These are phyloP conservation scores for Ilex asprella DNA, from an alignment of 257 asterid species.

Conservation along the genomic window DNA sequence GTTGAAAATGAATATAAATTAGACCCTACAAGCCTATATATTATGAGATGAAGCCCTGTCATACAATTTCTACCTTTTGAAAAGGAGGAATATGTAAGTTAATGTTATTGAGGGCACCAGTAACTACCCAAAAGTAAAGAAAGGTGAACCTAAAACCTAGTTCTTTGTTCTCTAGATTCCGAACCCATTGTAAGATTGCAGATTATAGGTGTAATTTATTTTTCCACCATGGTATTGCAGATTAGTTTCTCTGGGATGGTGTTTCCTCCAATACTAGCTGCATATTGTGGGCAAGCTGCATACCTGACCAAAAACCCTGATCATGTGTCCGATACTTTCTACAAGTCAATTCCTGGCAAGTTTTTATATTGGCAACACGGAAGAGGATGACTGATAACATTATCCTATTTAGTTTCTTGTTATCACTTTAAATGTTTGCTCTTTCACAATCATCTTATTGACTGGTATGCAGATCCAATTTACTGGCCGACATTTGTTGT, in stretches of 20 bases:
- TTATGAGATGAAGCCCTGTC: no score
- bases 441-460: no score
- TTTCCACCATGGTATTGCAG: conserved; percentile 17
- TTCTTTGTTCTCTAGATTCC: no score
- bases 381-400: background rate
- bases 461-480: conserved; percentile 26
- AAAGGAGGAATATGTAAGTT: no score
- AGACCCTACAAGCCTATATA: no score
- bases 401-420: background rate
- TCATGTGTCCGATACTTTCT: conserved; percentile 35
- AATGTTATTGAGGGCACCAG: no score
- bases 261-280: conserved; percentile 42
- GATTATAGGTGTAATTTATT: no score
- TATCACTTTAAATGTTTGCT: background rate
- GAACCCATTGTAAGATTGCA: no score
- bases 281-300: conserved; percentile 68
- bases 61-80: no score
- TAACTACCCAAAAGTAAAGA: no score
- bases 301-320: conserved; percentile 46
- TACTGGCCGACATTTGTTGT: conserved; percentile 77
- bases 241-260: conserved; percentile 55
- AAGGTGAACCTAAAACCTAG: no score
- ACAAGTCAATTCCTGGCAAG: conserved; percentile 47
- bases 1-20: no score
- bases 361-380: background rate